Evolutionary conservation across 2,329 filamentous ascomycete genomes (phyloP).

Genomic region (Colletotrichum liriopes): DNA sequence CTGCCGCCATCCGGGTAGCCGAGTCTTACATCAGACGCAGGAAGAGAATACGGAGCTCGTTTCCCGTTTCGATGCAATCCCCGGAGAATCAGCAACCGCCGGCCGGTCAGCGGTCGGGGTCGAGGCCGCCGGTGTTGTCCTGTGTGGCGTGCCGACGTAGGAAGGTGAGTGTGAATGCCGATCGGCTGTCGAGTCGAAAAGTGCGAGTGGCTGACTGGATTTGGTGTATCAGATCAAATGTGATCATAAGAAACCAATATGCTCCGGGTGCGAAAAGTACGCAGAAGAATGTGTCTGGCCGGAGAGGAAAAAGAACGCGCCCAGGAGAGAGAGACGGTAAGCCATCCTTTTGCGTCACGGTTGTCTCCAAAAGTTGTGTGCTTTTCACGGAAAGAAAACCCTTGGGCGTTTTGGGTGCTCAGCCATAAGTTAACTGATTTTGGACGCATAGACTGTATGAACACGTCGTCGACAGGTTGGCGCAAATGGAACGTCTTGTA

Average conservation of each 20-base stretch:
- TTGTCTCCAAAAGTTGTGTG: background rate
- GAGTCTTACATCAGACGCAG: too few species aligned
- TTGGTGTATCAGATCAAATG: conserved; percentile 13
- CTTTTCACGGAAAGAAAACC: too few species aligned
- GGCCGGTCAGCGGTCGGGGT: background rate
- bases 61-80: background rate
- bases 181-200: background rate
- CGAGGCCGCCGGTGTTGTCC: background rate
- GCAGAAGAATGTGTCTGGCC: conserved; percentile 22
- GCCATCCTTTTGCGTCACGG: background rate
- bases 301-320: conserved; percentile 15
- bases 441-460: conserved; percentile 1
- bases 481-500: conserved; percentile 24
- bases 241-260: conserved; percentile 22
- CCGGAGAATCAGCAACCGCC: background rate
- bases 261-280: conserved; percentile 27
- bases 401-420: too few species aligned
- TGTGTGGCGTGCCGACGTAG: background rate
- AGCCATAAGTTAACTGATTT: background rate
- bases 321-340: conserved; percentile 14
- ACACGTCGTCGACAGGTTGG: conserved; percentile 18
- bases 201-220: background rate
- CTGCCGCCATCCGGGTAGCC: too few species aligned
- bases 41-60: background rate
- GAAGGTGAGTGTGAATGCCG: background rate